Base-by-base conservation (phyloP, 2,329 filamentous ascomycete genomes). In the Sarocladiaceae sp. region DNA sequence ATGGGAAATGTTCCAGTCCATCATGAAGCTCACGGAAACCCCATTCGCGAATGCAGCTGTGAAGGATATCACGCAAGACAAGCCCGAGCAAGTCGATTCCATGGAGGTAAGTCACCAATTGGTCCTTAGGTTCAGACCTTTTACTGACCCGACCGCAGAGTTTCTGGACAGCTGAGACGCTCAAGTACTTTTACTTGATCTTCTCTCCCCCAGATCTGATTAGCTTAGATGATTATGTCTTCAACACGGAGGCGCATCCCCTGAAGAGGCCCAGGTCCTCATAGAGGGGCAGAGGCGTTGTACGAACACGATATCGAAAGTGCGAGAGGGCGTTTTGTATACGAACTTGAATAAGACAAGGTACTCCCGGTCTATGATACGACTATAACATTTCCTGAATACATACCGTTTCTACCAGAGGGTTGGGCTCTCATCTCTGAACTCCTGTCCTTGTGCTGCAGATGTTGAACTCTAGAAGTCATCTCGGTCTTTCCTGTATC, bases 141-240 rank as follows among this genome's bases (percentile, higher is more conserved):
- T 37, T 57, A 53, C 35, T 54, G 53, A 58, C 28, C 57, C 51
- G n/a, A 55, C 58, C 33, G 48, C 80, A 83, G 69, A 84, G 75
- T 54, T 89, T 88, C 62, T 90, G 86, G 84, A 71, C 86, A 59
- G 81, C 82, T 0, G 86, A 90, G 71, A 90, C 86, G 25, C 68
- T 90, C 55, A 90, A 90, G 68, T 90, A 90, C 55, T 88, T 89
- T 50, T 90, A 86, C 57, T 62, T 90, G 37, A 76, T 89, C 23
- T 90, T 89, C 59, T 80, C 78, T n/a, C 78, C 86, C 39, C 79
- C 83, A 2, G 72, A 78, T 12, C 58, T 82, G 17, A 69, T 88
- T 20, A 86, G 77, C 61, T 60, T 90, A 61, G 87, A 90, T 64
- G 78, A 88, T 4, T 89, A 77, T 68, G 84, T 90, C 37, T 70